Conservation (phyloP, 2,329 filamentous ascomycete species). For the Fusarium penzigii region DNA sequence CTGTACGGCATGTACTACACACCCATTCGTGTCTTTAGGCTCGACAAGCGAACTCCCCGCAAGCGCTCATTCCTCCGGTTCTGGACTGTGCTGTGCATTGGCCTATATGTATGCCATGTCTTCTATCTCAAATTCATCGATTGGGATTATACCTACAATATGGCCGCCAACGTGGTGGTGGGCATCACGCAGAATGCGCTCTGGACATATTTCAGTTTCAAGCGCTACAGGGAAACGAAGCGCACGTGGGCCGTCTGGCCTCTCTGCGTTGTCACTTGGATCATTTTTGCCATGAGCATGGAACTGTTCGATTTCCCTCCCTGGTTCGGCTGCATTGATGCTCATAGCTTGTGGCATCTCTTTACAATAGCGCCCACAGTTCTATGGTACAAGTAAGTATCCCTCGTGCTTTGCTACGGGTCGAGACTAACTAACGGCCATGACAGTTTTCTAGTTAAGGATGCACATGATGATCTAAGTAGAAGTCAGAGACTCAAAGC, state of each 20-base stretch:
- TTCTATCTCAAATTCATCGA: conserved; percentile 79
- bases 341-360: conserved; percentile 94
- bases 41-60: conserved; percentile 60
- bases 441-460: conserved; percentile 48
- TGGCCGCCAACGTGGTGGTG: conserved; percentile 86
- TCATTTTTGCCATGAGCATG: conserved; percentile 91
- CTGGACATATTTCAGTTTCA: conserved; percentile 83
- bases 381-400: conserved; percentile 90
- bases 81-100: conserved; percentile 75
- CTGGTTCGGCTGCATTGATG: conserved; percentile 78
- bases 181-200: conserved; percentile 79
- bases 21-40: conserved; percentile 76
- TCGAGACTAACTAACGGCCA: neutral
- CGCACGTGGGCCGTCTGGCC: conserved; percentile 86
- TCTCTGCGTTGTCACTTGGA: conserved; percentile 86
- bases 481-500: conserved; percentile 69
- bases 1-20: conserved; percentile 90
- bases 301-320: conserved; percentile 95
- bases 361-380: conserved; percentile 86
- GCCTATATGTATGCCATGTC: conserved; percentile 75
- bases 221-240: conserved; percentile 69
- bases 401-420: neutral
- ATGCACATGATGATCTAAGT: conserved; percentile 80
- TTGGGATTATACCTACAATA: conserved; percentile 98
- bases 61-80: conserved; percentile 58